Percentiles rank a stretch among this genome's conserved stretches.
Conservation (phyloP, 2,329 filamentous ascomycete genomes). For the Verticillium longisporum region DNA sequence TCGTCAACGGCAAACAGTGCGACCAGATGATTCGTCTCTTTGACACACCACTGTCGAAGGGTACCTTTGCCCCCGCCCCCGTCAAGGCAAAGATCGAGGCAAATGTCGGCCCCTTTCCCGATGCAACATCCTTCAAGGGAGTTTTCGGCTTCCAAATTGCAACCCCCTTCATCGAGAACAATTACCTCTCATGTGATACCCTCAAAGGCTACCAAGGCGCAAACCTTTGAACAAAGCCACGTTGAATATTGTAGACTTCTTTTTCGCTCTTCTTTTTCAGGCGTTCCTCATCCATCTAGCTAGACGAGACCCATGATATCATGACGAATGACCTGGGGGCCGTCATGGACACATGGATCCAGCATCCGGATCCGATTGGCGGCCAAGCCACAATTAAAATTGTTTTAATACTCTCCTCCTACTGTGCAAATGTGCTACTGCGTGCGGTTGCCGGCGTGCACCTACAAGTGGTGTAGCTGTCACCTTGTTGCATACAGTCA, state of each 20-base stretch:
- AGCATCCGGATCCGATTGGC: not conserved
- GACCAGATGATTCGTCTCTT: slow-evolving; percentile 37
- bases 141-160: slow-evolving; percentile 10
- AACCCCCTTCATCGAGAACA: slow-evolving; percentile 13
- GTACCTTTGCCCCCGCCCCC: slow-evolving; percentile 16
- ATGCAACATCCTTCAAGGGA: slow-evolving; percentile 1
- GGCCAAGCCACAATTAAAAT: not conserved
- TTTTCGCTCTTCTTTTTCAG: not conserved
- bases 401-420: not conserved
- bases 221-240: not conserved
- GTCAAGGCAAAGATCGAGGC: slow-evolving; percentile 16
- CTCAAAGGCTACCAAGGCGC: slow-evolving; percentile 6
- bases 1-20: slow-evolving; percentile 31
- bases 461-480: too few species aligned
- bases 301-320: not conserved
- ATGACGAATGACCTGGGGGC: not conserved
- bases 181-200: slow-evolving; percentile 12
- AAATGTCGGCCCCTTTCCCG: slow-evolving; percentile 18
- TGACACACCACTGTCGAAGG: slow-evolving; percentile 33
- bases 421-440: not conserved
- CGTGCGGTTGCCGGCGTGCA: not conserved
- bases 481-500: too few species aligned
- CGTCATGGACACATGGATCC: not conserved
- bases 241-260: not conserved
- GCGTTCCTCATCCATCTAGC: not conserved